Evolutionary conservation across 2,329 filamentous ascomycete species (phyloP), one percentile per base, ranked within the genome.

Genomic region (Karstenula rhodostoma): DNA sequence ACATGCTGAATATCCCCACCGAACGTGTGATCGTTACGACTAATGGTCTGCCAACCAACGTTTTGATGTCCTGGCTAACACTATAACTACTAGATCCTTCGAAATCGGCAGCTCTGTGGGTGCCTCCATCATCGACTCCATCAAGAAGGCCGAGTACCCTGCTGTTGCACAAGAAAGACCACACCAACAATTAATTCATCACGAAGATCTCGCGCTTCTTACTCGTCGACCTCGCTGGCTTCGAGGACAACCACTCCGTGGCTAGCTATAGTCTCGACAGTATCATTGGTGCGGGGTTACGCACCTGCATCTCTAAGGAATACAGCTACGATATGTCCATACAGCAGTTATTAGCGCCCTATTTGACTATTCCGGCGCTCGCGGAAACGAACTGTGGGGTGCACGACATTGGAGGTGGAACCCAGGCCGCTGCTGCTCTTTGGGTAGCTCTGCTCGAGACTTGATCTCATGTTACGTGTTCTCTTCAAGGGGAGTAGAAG

Each of bases 221-320:
- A 15, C 25, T 49, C 15, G 9, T 19, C 7, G 17, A 19, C 17
- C 8, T 19, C 2, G 47, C 10, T 27, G 56, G 37, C 5, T 32
- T 22, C 15, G 47, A 58, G 17, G 51, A 27, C 17, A 19, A 25
- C 12, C 22, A 22, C n/a, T 27, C 43, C 19, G 51, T 62, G 7
- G 59, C 53, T 9, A 58, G 48, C 22, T 63, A 62, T 43, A 60
- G 62, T 4, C 37, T 65, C 10, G 62, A 65, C 27, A 65, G 62
- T 42, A 65, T 65, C 57, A 58, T 65, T 57, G 47, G 48, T 13
- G 55, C 62, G 2, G 60, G 63, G 40, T 27, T 65, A 40, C 40
- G 62, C 15, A 63, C 51, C n/a, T 65, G 62, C 60, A 17, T 65
- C n/a, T 60, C 60, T 27, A 62, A 50, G 37, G 40, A 46, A 19